phyloP scores from a whole-genome alignment of 2,329 filamentous ascomycete species.

The Lachnellula occidentalis region DNA sequence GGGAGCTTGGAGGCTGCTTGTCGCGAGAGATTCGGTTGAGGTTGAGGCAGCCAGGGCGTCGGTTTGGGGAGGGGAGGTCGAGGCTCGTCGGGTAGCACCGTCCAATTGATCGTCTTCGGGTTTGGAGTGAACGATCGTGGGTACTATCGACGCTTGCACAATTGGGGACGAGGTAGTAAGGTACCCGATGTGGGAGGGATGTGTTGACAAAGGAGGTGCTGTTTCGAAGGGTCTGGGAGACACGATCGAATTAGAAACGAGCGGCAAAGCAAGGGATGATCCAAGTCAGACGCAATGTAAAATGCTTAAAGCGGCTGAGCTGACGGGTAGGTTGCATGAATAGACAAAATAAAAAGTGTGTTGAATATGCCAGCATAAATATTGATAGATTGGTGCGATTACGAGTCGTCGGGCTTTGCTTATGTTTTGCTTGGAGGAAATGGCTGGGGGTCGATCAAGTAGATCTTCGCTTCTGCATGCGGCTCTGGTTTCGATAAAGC shows the following conservation, averaged over 20 bases:
- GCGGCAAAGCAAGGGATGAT: constrained; percentile 5
- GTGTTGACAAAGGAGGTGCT: constrained; percentile 47
- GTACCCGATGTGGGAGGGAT: constrained; percentile 62
- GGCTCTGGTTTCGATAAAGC: background rate
- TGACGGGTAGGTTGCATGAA: background rate
- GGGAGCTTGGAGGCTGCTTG: constrained; percentile 37
- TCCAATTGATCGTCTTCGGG: constrained; percentile 29
- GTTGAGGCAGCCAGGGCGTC: constrained; percentile 26
- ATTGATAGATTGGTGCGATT: background rate
- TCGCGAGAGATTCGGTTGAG: constrained; percentile 31
- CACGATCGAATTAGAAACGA: constrained; percentile 16
- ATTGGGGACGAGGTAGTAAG: constrained; percentile 64
- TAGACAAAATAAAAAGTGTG: constrained; percentile 3
- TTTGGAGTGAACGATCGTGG: constrained; percentile 29
- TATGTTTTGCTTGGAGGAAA: background rate
- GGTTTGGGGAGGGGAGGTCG: constrained; percentile 31
- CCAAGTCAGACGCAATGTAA: constrained; percentile 10
- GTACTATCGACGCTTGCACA: constrained; percentile 51
- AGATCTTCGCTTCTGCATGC: background rate
- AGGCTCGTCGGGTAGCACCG: constrained; percentile 34
- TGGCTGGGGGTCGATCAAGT: background rate
- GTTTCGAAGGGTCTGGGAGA: constrained; percentile 27
- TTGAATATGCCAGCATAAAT: constrained; percentile 10
- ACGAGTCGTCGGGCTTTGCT: background rate
- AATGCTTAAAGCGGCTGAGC: constrained; percentile 1